Evolutionary conservation across 139 green algal genomes (phyloP), one percentile per base, ranked within the genome.

Genomic region (Picochlorum sp.): DNA sequence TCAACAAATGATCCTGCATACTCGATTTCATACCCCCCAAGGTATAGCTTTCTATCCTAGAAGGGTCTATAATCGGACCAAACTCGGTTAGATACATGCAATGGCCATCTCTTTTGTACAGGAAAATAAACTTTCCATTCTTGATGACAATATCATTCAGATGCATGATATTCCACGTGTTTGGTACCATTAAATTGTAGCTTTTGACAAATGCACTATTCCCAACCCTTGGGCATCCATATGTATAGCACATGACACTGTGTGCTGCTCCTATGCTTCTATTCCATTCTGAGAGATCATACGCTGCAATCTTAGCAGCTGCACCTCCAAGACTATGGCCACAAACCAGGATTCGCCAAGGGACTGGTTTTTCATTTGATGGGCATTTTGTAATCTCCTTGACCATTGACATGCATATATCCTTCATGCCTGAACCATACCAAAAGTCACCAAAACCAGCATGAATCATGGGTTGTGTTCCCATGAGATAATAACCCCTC

Each of bases 141-240:
- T 41, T 41, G 34, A 41, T 41, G 8, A 41, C 34, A 1, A 41
- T 41, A 38, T 70, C 65, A 54, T 74, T 21, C 1, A 7, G 34
- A 45, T 82, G 77, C 50, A 86, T 86, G 47, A 88, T 57, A 52
- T 72, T 55, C 63, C 68, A 88, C 30, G 76, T 81, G 38, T 86
- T 64, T n/a, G 70, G 71, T 5, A 88, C 65, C 4, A 63, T 34
- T 3, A 16, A 14, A 20, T 75, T 57, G 62, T 86, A 84, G 18
- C 75, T 63, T 26, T 38, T 26, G 1, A 78, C 83, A 67, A 85
- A 86, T 11, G 74, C 58, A 45, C 79, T 71, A 62, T 87, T 89
- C 51, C 83, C 83, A 0, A 69, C 67, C 3, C 81, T 60, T 0
- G 83, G 80, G 1, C 65, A 65, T 24, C 83, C 83, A 71, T 77